These are phyloP conservation scores for Hyaloperonospora brassicae DNA, from an alignment of 352 stramenopile genomes.

Conservation along the genomic window DNA sequence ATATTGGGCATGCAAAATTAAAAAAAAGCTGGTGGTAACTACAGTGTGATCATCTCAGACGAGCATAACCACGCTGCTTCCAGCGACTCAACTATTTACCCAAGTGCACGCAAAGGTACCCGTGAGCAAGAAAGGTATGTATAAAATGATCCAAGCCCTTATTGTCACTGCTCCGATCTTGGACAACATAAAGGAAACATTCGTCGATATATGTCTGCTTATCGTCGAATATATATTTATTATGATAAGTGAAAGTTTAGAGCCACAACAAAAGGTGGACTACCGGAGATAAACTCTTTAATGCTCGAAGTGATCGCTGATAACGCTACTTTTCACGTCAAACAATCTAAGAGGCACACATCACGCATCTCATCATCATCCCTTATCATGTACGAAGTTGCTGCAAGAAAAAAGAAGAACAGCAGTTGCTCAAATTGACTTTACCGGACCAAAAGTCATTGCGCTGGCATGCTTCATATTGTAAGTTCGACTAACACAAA, in stretches of 20 bases:
- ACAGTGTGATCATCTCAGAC: neutral
- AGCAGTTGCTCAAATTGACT: neutral
- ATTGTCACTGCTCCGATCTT: neutral
- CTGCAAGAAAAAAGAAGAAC: neutral
- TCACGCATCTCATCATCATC: constrained; percentile 1
- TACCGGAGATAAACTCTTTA: neutral
- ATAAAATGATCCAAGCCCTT: neutral
- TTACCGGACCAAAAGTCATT: neutral
- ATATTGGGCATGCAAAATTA: neutral
- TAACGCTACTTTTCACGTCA: neutral
- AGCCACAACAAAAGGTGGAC: neutral
- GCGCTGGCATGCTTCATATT: neutral
- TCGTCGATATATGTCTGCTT: neutral
- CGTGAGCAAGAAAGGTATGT: neutral
- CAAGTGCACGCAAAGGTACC: neutral
- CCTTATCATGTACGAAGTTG: neutral
- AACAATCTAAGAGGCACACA: neutral
- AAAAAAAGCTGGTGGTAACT: neutral
- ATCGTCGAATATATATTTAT: neutral
- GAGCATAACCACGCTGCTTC: neutral
- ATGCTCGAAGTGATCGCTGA: neutral
- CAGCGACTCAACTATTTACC: neutral
- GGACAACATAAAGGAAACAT: neutral
- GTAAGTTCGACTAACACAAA: neutral
- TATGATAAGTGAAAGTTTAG: neutral